Conservation (phyloP, 2,329 filamentous ascomycete genomes). For the Fusarium verticillioides region DNA sequence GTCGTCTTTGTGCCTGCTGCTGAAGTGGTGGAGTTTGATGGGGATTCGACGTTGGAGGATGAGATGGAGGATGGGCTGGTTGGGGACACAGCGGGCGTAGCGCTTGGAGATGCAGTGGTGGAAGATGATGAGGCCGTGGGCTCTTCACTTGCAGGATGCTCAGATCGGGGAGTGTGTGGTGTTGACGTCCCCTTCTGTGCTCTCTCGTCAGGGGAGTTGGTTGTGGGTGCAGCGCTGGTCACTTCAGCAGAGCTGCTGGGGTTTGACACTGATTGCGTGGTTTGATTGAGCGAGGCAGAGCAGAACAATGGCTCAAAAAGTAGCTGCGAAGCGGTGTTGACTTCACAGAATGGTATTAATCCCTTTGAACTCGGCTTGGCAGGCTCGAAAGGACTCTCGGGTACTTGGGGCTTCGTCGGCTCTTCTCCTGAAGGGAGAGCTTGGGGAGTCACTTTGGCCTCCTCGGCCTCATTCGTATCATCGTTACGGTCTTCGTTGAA, state of each 20-base stretch:
- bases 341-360: constrained; percentile 16
- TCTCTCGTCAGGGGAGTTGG: constrained; percentile 6
- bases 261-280: not conserved
- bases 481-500: constrained; percentile 81
- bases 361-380: not conserved
- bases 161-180: constrained; percentile 14
- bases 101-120: constrained; percentile 22
- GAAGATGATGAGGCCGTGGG: constrained; percentile 21
- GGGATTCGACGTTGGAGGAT: constrained; percentile 17
- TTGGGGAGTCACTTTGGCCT: constrained; percentile 16
- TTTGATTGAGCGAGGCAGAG: constrained; percentile 11
- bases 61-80: constrained; percentile 30
- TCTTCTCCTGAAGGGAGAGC: constrained; percentile 16
- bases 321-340: constrained; percentile 1
- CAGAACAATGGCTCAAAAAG: constrained; percentile 27
- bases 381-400: not conserved
- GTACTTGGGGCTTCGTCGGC: not conserved
- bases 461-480: constrained; percentile 57
- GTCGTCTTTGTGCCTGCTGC: constrained; percentile 24
- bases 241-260: constrained; percentile 5
- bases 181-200: constrained; percentile 24
- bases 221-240: not conserved
- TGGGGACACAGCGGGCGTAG: constrained; percentile 29
- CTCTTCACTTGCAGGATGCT: constrained; percentile 18
- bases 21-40: constrained; percentile 17